Base-by-base conservation (phyloP, 1,284 basidiomycete species). In the Puccinia polysora region DNA sequence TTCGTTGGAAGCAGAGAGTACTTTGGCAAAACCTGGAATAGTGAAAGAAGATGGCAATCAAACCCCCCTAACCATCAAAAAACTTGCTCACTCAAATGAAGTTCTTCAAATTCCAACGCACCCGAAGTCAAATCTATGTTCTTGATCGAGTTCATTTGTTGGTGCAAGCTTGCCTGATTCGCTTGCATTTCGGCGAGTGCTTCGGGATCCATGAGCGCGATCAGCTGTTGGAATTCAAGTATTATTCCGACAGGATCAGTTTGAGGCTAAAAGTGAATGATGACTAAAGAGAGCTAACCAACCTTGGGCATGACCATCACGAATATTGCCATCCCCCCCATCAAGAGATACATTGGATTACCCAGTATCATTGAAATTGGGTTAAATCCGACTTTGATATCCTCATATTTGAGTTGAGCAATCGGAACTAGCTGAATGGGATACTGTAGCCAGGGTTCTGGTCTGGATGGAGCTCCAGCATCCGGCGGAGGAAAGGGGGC, bases 281-380 rank as follows among this genome's bases (percentile, higher is more conserved):
- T 43, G 40, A 43, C 7, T 8, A 36, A 43, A 43, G 40, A 43
- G 18, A 43, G 40, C 8, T 43, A 18, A 43, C 7, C 4, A 36
- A 67, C 64, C 52, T 67, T 67, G 23, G 64, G 64, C 49, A 55
- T 67, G 34, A 67, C 45, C 64, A 67, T 67, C 64, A 67, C 56
- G 32, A 67, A 56, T 40, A 67, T 18, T 1, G 23, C 49, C 49
- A 67, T 67, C 2, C 64, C 64, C 23, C 50, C 64, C 64, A 67
- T 67, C 23, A 67, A 32, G 8, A 67, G 49, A 38, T 67, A 67
- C 64, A 67, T 55, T 25, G 64, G 64, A 45, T 67, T 67, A n/a
- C 50, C 64, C 2, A 67, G 52, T 53, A 67, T 30, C 64, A 67
- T 67, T 6, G 50, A 18, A 10, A 67, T 55, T 25, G 64, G 64